Conservation (phyloP, 176 grass and related monocot species). For the Avena eriantha region DNA sequence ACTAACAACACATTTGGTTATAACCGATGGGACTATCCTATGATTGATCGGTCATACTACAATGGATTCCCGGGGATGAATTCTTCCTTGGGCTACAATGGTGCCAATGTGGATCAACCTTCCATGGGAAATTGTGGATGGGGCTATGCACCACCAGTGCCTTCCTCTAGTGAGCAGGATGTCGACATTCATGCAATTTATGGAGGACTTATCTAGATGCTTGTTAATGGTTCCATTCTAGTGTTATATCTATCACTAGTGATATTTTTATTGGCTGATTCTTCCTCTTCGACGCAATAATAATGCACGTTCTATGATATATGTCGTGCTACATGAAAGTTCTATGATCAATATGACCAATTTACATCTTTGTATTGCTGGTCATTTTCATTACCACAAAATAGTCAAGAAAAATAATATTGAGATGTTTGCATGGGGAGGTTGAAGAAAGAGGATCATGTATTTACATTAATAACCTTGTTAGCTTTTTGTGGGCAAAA, state of each 20-base stretch:
- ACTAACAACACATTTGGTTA: not conserved
- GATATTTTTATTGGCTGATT: not conserved
- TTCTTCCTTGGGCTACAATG: not conserved
- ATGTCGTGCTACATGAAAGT: not conserved
- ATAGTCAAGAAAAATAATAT: not conserved
- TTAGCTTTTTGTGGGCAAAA: not conserved
- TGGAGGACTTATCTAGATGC: not conserved
- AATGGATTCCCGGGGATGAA: not conserved
- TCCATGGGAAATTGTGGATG: slow-evolving; percentile 21
- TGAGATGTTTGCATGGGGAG: not conserved
- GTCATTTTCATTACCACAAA: not conserved
- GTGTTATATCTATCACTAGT: not conserved
- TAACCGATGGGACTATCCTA: not conserved
- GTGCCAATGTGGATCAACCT: not conserved
- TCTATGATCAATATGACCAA: not conserved
- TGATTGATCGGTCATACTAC: not conserved
- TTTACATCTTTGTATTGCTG: not conserved
- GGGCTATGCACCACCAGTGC: not conserved
- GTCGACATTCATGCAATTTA: not conserved
- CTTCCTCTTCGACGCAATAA: too few relatives aligned
- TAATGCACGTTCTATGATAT: not conserved
- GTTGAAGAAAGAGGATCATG: not conserved
- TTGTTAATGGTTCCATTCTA: not conserved
- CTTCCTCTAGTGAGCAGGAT: not conserved
- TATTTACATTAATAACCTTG: not conserved